Conservation (phyloP, 2,329 filamentous ascomycete genomes). For the Colletotrichum limetticola region DNA sequence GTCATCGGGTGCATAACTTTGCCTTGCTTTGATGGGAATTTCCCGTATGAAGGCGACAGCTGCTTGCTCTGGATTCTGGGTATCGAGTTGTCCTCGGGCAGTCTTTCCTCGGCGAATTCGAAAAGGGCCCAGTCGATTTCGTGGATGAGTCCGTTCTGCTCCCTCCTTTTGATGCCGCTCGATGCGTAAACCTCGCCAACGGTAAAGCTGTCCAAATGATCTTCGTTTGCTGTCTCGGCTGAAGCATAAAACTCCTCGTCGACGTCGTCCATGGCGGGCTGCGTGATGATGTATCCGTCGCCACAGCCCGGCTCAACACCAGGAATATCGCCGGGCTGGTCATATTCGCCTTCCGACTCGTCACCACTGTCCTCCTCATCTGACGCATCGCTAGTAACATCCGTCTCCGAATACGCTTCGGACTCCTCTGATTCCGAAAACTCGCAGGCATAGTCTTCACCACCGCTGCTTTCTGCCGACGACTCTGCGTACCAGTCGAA, state of each 20-base stretch:
- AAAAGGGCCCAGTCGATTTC: slow-evolving; percentile 98
- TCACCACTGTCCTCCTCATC: slow-evolving; percentile 60
- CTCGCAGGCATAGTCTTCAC: slow-evolving; percentile 68
- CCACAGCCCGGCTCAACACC: slow-evolving; percentile 81
- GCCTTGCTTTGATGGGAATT: slow-evolving; percentile 39
- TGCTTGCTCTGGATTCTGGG: slow-evolving; percentile 46
- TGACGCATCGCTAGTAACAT: slow-evolving; percentile 61
- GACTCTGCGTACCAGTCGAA: slow-evolving; percentile 57
- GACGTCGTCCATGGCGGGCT: slow-evolving; percentile 90
- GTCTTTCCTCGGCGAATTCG: slow-evolving; percentile 77
- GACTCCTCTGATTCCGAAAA: slow-evolving; percentile 70
- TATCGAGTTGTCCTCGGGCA: slow-evolving; percentile 79
- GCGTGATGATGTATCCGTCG: slow-evolving; percentile 84
- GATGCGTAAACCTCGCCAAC: slow-evolving; percentile 90
- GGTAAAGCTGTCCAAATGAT: slow-evolving; percentile 83
- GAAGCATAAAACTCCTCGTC: slow-evolving; percentile 84
- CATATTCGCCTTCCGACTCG: slow-evolving; percentile 65
- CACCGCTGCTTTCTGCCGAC: slow-evolving; percentile 53
- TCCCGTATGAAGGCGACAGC: slow-evolving; percentile 21
- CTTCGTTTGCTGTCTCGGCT: slow-evolving; percentile 77
- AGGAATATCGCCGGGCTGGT: slow-evolving; percentile 79
- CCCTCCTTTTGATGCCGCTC: slow-evolving; percentile 84
- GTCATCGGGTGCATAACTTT: slow-evolving; percentile 63
- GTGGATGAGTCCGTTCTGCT: slow-evolving; percentile 78
- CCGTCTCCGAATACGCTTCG: slow-evolving; percentile 61